Evolutionary conservation across 106 monocot species (phyloP).

Genomic region (Posidonia australis): DNA sequence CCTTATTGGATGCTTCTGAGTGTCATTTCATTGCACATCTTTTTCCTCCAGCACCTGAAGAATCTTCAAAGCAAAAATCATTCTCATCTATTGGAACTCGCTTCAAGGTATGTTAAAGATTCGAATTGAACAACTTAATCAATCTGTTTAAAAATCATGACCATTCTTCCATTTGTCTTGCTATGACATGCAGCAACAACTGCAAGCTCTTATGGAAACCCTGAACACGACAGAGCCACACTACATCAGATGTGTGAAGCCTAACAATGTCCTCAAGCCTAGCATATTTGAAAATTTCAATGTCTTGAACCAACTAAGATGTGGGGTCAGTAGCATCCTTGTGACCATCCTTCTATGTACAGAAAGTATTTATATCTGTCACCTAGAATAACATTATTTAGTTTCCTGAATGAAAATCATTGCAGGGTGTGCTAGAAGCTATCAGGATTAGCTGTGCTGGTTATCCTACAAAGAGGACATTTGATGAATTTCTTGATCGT

Average conservation of each 20-base stretch:
- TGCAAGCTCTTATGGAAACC: slow-evolving; percentile 98
- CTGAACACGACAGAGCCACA: slow-evolving; percentile 92
- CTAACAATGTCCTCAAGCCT: slow-evolving; percentile 74
- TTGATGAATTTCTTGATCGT: slow-evolving; percentile 94
- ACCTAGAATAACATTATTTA: neutral
- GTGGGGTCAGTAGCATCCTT: slow-evolving; percentile 51
- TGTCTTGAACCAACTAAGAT: slow-evolving; percentile 85
- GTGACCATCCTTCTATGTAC: neutral
- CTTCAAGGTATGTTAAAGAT: slow-evolving; percentile 58
- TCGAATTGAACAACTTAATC: neutral
- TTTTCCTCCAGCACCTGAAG: slow-evolving; percentile 79
- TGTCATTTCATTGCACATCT: slow-evolving; percentile 79
- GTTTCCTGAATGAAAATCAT: neutral
- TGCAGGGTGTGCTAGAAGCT: slow-evolving; percentile 93
- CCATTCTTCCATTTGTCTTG: neutral
- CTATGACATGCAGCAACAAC: slow-evolving; percentile 68
- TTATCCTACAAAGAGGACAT: slow-evolving; percentile 94
- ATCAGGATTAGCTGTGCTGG: slow-evolving; percentile 99
- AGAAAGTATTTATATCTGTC: neutral
- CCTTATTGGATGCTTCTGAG: slow-evolving; percentile 54
- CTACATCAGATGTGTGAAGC: slow-evolving; percentile 97
- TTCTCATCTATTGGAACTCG: slow-evolving; percentile 95
- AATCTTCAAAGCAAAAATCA: slow-evolving; percentile 81
- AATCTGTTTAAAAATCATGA: neutral
- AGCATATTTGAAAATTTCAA: slow-evolving; percentile 91